Conservation (phyloP, 1,284 basidiomycete genomes). For the Melanopsichium pennsylvanicum region DNA sequence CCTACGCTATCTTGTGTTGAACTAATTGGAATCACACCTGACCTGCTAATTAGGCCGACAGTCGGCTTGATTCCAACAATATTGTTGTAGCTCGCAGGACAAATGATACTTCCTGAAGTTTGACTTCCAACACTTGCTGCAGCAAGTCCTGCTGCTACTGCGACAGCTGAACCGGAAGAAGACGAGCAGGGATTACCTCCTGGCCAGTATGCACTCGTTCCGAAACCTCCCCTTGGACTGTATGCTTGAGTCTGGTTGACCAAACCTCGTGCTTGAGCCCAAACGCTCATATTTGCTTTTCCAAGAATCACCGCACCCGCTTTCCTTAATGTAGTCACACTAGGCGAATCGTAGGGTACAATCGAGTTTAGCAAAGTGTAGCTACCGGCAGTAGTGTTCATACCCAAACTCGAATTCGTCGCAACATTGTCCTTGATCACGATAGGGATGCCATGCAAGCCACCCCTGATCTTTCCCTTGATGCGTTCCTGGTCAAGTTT, state of each 20-base stretch:
- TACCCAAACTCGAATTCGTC: conserved; percentile 71
- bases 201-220: conserved; percentile 73
- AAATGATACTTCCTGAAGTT: conserved; percentile 66
- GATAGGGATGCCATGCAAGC: conserved; percentile 76
- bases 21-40: conserved; percentile 38
- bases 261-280: conserved; percentile 69
- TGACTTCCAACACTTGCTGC: conserved; percentile 74
- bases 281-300: conserved; percentile 63
- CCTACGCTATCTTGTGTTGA: conserved; percentile 39
- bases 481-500: conserved; percentile 71
- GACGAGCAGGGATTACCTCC: conserved; percentile 74
- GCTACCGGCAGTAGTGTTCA: conserved; percentile 73
- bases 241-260: conserved; percentile 71
- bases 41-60: conserved; percentile 37
- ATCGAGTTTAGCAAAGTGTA: conserved; percentile 69
- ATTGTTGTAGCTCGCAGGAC: conserved; percentile 40
- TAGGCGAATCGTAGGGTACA: conserved; percentile 73
- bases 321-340: conserved; percentile 72
- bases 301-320: conserved; percentile 76
- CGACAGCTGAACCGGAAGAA: conserved; percentile 74
- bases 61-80: conserved; percentile 50
- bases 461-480: conserved; percentile 69
- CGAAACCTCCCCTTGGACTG: conserved; percentile 75
- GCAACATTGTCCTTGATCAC: conserved; percentile 77
- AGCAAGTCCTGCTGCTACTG: conserved; percentile 73